These are phyloP conservation scores for Azolla pinnata DNA, from an alignment of 75 land plant genomes.

Conservation along the genomic window DNA sequence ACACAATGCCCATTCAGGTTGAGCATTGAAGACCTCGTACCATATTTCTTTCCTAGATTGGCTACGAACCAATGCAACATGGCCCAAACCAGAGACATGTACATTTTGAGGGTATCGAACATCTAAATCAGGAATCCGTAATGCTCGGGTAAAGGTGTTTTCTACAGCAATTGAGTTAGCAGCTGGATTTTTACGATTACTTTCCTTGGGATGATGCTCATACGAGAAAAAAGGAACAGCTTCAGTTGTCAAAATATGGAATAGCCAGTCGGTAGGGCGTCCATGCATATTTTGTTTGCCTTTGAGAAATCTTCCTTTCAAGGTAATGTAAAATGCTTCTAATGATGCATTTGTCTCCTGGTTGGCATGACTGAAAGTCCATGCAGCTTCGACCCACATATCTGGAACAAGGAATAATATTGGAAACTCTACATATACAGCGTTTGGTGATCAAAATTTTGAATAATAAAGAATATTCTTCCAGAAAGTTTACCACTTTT, in stretches of 20 bases:
- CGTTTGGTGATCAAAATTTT: no score
- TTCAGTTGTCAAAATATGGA: constrained; percentile 65
- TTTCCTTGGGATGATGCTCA: constrained; percentile 58
- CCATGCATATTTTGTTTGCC: constrained; percentile 3
- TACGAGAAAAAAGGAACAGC: constrained; percentile 69
- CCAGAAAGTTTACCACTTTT: constrained; percentile 47
- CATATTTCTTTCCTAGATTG: constrained; percentile 34
- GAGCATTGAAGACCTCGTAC: constrained; percentile 59
- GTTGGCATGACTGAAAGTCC: constrained; percentile 45
- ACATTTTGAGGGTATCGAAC: constrained; percentile 27
- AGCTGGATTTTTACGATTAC: constrained; percentile 17
- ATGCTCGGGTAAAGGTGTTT: constrained; percentile 59
- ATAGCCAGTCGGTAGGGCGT: constrained; percentile 60
- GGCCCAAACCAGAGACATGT: neutral
- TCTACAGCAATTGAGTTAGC: constrained; percentile 43
- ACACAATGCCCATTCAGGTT: constrained; percentile 63
- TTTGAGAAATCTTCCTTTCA: constrained; percentile 38
- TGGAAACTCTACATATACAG: neutral
- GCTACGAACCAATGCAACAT: constrained; percentile 42
- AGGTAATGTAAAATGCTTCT: constrained; percentile 59
- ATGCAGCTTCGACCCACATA: constrained; percentile 63
- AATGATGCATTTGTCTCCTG: constrained; percentile 68
- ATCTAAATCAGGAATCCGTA: constrained; percentile 46
- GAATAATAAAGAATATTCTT: neutral
- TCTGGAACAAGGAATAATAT: constrained; percentile 19